These are phyloP conservation scores for Fusarium odoratissimum DNA, from an alignment of 2,329 filamentous ascomycete species.

Conservation along the genomic window DNA sequence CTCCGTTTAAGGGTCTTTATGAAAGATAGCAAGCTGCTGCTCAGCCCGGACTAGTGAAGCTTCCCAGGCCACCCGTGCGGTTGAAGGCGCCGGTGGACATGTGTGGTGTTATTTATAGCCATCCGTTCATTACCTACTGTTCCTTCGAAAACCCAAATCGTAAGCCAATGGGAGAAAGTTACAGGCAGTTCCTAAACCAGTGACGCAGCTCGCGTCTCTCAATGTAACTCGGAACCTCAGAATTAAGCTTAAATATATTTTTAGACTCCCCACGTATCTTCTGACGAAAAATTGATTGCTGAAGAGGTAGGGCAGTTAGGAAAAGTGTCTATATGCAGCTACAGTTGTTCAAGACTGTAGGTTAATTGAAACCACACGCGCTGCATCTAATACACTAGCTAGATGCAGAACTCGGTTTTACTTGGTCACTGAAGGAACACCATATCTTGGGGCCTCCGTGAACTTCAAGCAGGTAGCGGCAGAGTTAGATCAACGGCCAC, in stretches of 20 bases:
- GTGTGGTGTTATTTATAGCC: not conserved
- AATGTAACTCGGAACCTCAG: not conserved
- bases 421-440: not conserved
- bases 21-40: not conserved
- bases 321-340: too few relatives aligned
- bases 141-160: fast-evolving
- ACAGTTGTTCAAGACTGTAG: fast-evolving
- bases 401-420: not conserved
- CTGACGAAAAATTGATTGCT: not conserved
- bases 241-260: not conserved
- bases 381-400: not conserved
- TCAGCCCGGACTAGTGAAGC: not conserved
- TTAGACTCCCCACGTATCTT: fast-evolving
- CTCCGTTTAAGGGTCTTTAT: not conserved
- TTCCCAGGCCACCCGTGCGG: fast-evolving
- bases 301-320: not conserved
- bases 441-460: fast-evolving
- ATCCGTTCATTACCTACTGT: fast-evolving
- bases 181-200: not conserved
- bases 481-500: fast-evolving
- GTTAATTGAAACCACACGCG: fast-evolving
- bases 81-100: not conserved
- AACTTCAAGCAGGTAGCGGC: too few relatives aligned
- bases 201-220: fast-evolving
- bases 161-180: not conserved